A percentile compares a stretch with the other conserved stretches of the same genome.
phyloP scores from a whole-genome alignment of 179 eudicot genomes.

The Patellifolia procumbens region DNA sequence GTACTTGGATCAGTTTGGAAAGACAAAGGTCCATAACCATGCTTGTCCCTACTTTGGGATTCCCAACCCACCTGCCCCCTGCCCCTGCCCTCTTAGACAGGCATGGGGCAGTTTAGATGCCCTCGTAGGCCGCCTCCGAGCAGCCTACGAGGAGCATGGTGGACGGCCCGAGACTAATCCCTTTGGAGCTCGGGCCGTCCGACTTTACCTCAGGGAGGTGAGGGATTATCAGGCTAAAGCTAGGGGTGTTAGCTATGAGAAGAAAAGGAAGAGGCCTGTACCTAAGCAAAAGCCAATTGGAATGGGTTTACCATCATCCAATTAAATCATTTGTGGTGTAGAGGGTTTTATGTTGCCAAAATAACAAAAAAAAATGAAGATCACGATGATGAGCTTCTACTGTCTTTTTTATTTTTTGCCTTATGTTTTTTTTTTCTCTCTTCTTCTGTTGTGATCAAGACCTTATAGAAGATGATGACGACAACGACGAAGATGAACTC shows the following conservation, averaged over 20 bases:
- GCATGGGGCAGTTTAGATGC: constrained; percentile 50
- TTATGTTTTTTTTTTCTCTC: not conserved
- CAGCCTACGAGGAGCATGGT: constrained; percentile 44
- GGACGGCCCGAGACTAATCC: constrained; percentile 45
- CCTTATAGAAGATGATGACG: not conserved
- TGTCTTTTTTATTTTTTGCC: not conserved
- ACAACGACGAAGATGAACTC: not conserved
- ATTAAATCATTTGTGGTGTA: not conserved
- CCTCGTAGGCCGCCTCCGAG: constrained; percentile 40
- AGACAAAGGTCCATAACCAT: constrained; percentile 41
- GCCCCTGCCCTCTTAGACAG: constrained; percentile 46
- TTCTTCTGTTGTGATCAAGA: not conserved
- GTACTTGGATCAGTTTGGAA: constrained; percentile 47
- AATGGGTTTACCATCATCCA: constrained; percentile 19
- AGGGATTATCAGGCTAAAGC: constrained; percentile 43
- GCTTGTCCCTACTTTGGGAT: constrained; percentile 37
- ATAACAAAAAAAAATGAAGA: too few species aligned
- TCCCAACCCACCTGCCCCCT: constrained; percentile 41
- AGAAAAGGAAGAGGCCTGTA: constrained; percentile 36
- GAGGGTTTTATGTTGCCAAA: constrained; percentile 15
- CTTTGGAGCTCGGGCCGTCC: constrained; percentile 37
- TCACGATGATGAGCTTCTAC: constrained; percentile 4
- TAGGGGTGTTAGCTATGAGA: constrained; percentile 41
- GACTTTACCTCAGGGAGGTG: constrained; percentile 38
- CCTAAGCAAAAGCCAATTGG: constrained; percentile 26